Base-by-base conservation (phyloP, 176 grass and related monocot species). In the Bonia amplexicaulis region DNA sequence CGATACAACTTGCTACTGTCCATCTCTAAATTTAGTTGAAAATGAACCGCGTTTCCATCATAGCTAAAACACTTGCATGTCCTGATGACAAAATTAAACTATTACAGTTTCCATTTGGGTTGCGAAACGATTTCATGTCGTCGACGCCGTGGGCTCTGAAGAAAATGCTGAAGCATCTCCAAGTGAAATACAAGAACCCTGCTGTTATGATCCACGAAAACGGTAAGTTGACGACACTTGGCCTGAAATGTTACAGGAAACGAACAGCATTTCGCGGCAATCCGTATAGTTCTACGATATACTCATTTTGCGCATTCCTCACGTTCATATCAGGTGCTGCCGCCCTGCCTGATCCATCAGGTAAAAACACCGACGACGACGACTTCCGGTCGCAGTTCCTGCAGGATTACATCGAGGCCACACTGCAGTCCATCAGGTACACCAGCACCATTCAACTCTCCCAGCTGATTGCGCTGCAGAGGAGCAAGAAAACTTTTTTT, bases 191-290 rank as follows among this genome's bases (percentile, higher is more conserved):
- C 76, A 85, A 89, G 75, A 98, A 95, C 80, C 95, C 91, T 40
- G 82, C 67, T 0, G 67, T 95, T 37, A 70, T 95, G 85, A 98
- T 98, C 71, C 92, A 98, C 64, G 93, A 98, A 85, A 98, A 98
- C 48, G 95, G 93, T 95, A 93, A 47, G 6, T 46, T 23, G 12
- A 19, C 26, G 11, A 7, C 31, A 23, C 39, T 22, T 12, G 5
- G 61, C 57, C 22, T 26, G 16, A 80, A 48, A 14, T 57, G 19
- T 22, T 57, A 6, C 9, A 13, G 22, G 3, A 80, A 51, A 52
- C 6, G 6, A 73, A 10, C 46, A 73, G 20, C 4, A 29, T 27
- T 6, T 27, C 23, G 14, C 26, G 6, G 25, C 22, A 59, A 59
- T 23, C 9, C 55, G 22, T 19, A 23, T 23, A 15, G 13, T 22